A percentile compares a stretch with the other conserved stretches of the same genome.
These are phyloP conservation scores for Zanthoxylum bungeanum DNA, from an alignment of 345 rosid species.

Conservation along the genomic window DNA sequence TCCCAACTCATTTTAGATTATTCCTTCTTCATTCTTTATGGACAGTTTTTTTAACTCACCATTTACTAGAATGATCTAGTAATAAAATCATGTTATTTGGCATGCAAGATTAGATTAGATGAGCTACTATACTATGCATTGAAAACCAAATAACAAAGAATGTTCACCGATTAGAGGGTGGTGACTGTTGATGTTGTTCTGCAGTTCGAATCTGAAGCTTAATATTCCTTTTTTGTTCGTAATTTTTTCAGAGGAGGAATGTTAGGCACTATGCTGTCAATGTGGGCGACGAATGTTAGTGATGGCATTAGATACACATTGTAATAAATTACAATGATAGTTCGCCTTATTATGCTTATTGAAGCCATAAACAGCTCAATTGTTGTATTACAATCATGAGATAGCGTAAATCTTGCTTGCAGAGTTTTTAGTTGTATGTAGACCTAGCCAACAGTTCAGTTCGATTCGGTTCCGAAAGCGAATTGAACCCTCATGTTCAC, in stretches of 20 bases:
- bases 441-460: no score
- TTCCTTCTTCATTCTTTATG: not conserved
- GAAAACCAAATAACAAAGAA: not conserved
- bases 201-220: not conserved
- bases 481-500: no score
- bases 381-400: not conserved
- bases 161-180: not conserved
- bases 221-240: not conserved
- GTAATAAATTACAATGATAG: not conserved
- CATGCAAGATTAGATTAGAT: not conserved
- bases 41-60: not conserved
- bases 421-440: no score
- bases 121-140: not conserved
- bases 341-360: not conserved
- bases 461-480: no score
- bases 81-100: not conserved
- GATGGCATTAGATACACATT: not conserved
- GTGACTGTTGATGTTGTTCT: not conserved
- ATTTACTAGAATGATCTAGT: not conserved
- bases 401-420: no score
- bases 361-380: not conserved
- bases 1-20: not conserved
- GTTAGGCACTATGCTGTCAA: slow-evolving; percentile 44
- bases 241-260: slow-evolving; percentile 44
- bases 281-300: slow-evolving; percentile 24